Percentiles rank a stretch among this genome's conserved stretches.
Conservation (phyloP, 208 protist species). For the Leishmania lainsoni region DNA sequence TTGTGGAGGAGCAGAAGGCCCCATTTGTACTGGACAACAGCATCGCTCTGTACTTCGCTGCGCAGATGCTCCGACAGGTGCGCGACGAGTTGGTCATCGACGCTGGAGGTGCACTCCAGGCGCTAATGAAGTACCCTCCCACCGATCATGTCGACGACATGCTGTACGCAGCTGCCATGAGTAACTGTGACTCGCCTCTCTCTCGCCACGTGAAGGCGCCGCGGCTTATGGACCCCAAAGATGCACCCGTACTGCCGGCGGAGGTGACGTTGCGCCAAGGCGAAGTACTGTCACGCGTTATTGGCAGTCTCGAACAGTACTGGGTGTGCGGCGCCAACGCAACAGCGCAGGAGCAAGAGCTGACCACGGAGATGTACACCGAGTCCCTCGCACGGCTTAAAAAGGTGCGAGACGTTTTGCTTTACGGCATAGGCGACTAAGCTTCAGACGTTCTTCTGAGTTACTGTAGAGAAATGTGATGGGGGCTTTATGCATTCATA, state of each 20-base stretch:
- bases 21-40: slow-evolving; percentile 47
- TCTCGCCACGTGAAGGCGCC: slow-evolving; percentile 12
- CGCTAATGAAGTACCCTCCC: slow-evolving; percentile 87
- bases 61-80: slow-evolving; percentile 64
- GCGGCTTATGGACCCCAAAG: background rate
- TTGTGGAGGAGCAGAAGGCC: background rate
- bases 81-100: slow-evolving; percentile 39
- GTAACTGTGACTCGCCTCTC: slow-evolving; percentile 17
- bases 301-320: slow-evolving; percentile 38
- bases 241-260: slow-evolving; percentile 11
- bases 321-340: slow-evolving; percentile 34
- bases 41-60: slow-evolving; percentile 55
- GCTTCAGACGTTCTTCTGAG: background rate
- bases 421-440: slow-evolving; percentile 46
- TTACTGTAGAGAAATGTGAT: background rate
- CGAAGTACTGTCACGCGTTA: slow-evolving; percentile 31
- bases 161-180: slow-evolving; percentile 18
- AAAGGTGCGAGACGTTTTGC: slow-evolving; percentile 70
- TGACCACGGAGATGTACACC: slow-evolving; percentile 39
- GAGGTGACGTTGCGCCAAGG: slow-evolving; percentile 47
- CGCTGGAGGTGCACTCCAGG: slow-evolving; percentile 42
- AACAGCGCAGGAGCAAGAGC: slow-evolving; percentile 21
- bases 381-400: slow-evolving; percentile 77
- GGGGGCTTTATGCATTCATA: too few species aligned
- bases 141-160: slow-evolving; percentile 46